These are phyloP conservation scores for Aureobasidium melanogenum DNA, from an alignment of 2,329 filamentous ascomycete genomes.

Conservation along the genomic window DNA sequence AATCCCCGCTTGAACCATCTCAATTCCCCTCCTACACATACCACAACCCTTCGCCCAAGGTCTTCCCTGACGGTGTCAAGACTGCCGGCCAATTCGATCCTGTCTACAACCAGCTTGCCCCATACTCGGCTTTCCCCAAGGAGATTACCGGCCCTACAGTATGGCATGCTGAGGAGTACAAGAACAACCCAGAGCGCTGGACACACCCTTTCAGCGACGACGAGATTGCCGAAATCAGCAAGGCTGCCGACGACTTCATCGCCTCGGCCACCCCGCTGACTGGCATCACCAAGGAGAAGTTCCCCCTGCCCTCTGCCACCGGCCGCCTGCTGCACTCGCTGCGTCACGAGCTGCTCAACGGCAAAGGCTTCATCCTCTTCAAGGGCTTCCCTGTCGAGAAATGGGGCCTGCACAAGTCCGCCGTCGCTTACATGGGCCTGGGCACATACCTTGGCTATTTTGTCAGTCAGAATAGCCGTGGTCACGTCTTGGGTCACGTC, in stretches of 20 bases:
- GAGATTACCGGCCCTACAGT: slow-evolving; percentile 63
- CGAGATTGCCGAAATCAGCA: slow-evolving; percentile 59
- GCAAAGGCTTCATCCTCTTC: slow-evolving; percentile 84
- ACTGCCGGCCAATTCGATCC: slow-evolving; percentile 67
- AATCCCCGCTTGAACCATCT: slow-evolving; percentile 13
- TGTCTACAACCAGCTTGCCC: slow-evolving; percentile 53
- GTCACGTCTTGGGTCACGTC: slow-evolving; percentile 78
- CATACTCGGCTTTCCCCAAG: slow-evolving; percentile 62
- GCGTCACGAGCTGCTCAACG: slow-evolving; percentile 62
- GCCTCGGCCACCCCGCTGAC: slow-evolving; percentile 57
- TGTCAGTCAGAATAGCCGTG: slow-evolving; percentile 73
- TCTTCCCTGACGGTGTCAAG: slow-evolving; percentile 58
- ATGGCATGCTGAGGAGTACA: slow-evolving; percentile 61
- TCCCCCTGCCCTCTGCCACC: slow-evolving; percentile 49
- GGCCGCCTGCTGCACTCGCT: slow-evolving; percentile 45
- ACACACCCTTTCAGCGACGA: slow-evolving; percentile 58
- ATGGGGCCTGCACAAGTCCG: slow-evolving; percentile 74
- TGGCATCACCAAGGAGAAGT: slow-evolving; percentile 58
- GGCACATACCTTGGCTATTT: slow-evolving; percentile 77
- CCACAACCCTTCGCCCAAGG: slow-evolving; percentile 30
- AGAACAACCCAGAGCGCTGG: slow-evolving; percentile 58
- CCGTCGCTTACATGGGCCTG: slow-evolving; percentile 84
- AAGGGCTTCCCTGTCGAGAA: slow-evolving; percentile 68
- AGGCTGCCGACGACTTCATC: slow-evolving; percentile 61
- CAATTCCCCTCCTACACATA: slow-evolving; percentile 15